Evolutionary conservation across 2,329 filamentous ascomycete species (phyloP).

Genomic region (Trichoderma koningii): DNA sequence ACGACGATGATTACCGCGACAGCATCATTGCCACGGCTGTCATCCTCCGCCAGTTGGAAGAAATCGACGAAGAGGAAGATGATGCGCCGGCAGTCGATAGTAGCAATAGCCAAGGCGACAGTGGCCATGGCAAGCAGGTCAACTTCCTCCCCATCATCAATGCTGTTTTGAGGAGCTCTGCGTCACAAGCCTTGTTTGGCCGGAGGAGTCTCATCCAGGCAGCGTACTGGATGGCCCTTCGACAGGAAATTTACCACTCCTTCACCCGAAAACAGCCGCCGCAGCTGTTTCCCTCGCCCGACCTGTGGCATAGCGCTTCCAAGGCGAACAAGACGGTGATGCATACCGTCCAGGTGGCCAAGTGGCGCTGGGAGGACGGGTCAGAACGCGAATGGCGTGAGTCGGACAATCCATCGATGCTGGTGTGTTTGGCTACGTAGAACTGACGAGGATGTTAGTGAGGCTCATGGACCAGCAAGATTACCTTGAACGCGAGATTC

Average conservation of each 20-base stretch:
- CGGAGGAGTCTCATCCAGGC: slow-evolving; percentile 43
- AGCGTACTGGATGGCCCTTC: slow-evolving; percentile 46
- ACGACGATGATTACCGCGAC: slow-evolving; percentile 44
- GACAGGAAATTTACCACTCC: slow-evolving; percentile 47
- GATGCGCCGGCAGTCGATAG: slow-evolving; percentile 10
- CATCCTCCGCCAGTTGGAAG: slow-evolving; percentile 45
- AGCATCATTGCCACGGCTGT: slow-evolving; percentile 46
- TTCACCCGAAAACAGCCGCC: slow-evolving; percentile 44
- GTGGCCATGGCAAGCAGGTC: slow-evolving; percentile 31
- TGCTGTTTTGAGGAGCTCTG: slow-evolving; percentile 43
- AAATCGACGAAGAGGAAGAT: slow-evolving; percentile 46
- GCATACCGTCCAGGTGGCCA: slow-evolving; percentile 46
- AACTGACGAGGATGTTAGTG: slow-evolving; percentile 32
- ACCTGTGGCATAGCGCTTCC: slow-evolving; percentile 41
- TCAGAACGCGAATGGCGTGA: slow-evolving; percentile 43
- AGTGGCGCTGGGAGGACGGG: slow-evolving; percentile 45
- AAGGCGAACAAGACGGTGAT: slow-evolving; percentile 46
- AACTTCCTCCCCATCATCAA: slow-evolving; percentile 48
- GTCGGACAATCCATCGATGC: slow-evolving; percentile 26
- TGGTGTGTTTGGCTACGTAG: neutral
- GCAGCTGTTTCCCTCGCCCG: slow-evolving; percentile 41
- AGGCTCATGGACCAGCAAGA: slow-evolving; percentile 43
- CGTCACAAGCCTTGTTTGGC: slow-evolving; percentile 42
- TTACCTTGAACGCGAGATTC: slow-evolving; percentile 39
- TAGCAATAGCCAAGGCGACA: neutral